Conservation (phyloP, 805 yeast species). For the Yamadazyma endophytica region DNA sequence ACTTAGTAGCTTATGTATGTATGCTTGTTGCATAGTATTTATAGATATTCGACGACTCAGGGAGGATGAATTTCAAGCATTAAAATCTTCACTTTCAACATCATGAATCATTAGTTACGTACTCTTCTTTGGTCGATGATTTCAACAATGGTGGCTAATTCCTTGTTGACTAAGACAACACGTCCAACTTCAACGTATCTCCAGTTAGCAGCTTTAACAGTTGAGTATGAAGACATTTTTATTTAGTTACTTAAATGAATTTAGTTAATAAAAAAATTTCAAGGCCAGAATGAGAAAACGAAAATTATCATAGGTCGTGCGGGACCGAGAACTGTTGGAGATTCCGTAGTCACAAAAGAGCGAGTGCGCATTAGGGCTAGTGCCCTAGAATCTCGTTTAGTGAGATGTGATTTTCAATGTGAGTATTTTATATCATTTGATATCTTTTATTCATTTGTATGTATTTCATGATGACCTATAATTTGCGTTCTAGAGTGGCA, state of each 20-base stretch:
- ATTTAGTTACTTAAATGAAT: slow-evolving; percentile 1
- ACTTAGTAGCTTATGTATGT: no score
- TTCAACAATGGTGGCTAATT: slow-evolving; percentile 96
- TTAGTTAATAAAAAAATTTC: slow-evolving; percentile 9
- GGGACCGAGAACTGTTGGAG: no score
- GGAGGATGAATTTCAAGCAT: no score
- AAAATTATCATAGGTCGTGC: slow-evolving; percentile 1
- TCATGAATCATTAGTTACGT: slow-evolving; percentile 33
- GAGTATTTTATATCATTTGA: no score
- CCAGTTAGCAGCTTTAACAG: slow-evolving; percentile 97
- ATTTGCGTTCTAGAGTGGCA: slow-evolving; percentile 46
- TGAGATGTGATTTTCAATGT: no score
- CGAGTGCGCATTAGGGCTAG: no score
- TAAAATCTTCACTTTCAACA: background rate
- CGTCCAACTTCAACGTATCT: slow-evolving; percentile 99
- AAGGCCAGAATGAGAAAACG: background rate
- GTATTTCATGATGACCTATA: slow-evolving; percentile 35
- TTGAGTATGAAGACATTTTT: slow-evolving; percentile 38
- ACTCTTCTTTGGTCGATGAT: slow-evolving; percentile 99
- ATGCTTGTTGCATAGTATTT: no score
- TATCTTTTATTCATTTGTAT: no score
- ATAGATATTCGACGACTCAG: no score
- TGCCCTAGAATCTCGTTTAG: no score
- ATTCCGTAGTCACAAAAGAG: no score
- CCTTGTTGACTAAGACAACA: slow-evolving; percentile 88